Conservation (phyloP, 139 green algal species). For the Chlorella vulgaris region DNA sequence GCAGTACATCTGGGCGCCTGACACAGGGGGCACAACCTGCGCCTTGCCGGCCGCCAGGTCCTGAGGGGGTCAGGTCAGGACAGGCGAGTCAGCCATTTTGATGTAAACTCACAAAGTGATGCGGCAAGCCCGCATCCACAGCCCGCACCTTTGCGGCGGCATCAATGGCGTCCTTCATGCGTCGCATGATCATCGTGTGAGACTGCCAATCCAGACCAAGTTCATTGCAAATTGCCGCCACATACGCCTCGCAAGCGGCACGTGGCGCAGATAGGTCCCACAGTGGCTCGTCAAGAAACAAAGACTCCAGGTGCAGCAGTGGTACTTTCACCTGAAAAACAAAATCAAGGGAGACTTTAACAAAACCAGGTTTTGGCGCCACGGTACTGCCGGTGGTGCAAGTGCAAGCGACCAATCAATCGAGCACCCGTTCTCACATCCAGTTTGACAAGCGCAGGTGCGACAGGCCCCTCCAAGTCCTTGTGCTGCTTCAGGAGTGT, state of each 20-base stretch:
- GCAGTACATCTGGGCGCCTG: background rate
- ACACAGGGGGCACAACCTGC: slow-evolving; percentile 1
- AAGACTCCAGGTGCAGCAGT: background rate
- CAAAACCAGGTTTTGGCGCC: no score
- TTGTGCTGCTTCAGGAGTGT: slow-evolving; percentile 15
- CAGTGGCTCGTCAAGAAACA: slow-evolving; percentile 12
- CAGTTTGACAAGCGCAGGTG: background rate
- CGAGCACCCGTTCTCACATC: background rate
- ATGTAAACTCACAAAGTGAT: no score
- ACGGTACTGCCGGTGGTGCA: no score
- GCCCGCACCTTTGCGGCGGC: background rate
- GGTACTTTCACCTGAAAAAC: background rate
- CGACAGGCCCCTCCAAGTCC: background rate
- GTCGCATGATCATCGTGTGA: slow-evolving; percentile 10
- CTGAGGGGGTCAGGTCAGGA: slow-evolving; percentile 10
- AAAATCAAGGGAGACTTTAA: background rate
- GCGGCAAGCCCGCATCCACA: background rate
- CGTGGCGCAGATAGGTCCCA: slow-evolving; percentile 19
- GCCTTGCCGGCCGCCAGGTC: slow-evolving; percentile 5
- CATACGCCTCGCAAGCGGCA: slow-evolving; percentile 13
- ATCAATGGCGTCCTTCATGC: slow-evolving; percentile 24
- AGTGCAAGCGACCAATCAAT: background rate
- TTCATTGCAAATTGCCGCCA: slow-evolving; percentile 16
- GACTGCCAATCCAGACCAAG: slow-evolving; percentile 7
- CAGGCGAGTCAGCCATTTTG: no score